Evolutionary conservation across 1,284 basidiomycete genomes (phyloP), one percentile per base, ranked within the genome.

Genomic region (Melampsora allii-populina): DNA sequence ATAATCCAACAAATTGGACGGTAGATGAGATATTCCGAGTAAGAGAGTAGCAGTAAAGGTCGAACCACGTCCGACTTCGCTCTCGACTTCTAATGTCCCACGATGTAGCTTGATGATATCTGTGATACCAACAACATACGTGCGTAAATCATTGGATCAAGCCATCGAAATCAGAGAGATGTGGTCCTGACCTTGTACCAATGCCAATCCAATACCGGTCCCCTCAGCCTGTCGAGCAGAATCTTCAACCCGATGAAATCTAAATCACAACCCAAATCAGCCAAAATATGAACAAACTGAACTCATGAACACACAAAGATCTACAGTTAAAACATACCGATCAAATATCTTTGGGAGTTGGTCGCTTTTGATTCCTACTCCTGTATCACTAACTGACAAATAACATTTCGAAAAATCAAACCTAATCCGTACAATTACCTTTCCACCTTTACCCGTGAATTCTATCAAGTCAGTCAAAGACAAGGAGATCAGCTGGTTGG

Each of bases 281-380:
- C 19, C 53, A 65, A 33, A 7, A 42, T 17, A 21, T 56, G 7
- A 56, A 21, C 21, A 21, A n/a, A 56, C 21, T 29, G 0, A n/a
- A 61, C 21, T 53, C 3, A 12, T 12, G 21, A 72, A 21, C 5
- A 53, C 3, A 9, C 21, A 65, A 29, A 36, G 31, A 24, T 24
- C 2, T 14, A 56, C 21, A 9, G 10, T 7, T 10, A 36, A 36
- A 64, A 36, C 46, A 21, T 42, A 72, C 63, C 71, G 53, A 27
- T 74, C 71, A 46, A 74, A 74, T 24, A 74, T 74, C 33, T 33
- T 66, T 21, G 71, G 64, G 6, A 74, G 53, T 27, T 74, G 63
- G 45, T 74, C 64, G 27, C 9, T 17, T 21, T 46, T 60, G 42
- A 74, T 74, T 24, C 64, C 71, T 39, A 31, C 60, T 66, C 71